phyloP scores from a whole-genome alignment of 257 asterid genomes.

The Handroanthus guayacan region DNA sequence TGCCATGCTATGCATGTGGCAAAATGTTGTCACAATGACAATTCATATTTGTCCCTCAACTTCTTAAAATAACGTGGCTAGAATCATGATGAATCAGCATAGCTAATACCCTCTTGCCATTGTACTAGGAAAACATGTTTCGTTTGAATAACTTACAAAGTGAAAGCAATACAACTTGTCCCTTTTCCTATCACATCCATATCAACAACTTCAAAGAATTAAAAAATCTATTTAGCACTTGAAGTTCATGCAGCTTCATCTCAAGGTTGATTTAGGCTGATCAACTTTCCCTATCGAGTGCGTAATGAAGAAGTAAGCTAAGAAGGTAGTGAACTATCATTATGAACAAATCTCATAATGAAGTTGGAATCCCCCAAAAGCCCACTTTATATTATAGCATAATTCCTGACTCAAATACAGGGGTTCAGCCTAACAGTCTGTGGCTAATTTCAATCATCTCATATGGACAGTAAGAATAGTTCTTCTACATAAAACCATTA shows the following conservation, averaged over 20 bases:
- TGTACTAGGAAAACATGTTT: not conserved
- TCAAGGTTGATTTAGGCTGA: not conserved
- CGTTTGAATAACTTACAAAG: not conserved
- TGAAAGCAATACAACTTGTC: not conserved
- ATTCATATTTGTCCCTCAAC: not conserved
- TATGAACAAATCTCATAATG: not conserved
- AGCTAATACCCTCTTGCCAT: not conserved
- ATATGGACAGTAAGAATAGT: not conserved
- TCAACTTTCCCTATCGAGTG: not conserved
- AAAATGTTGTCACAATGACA: not conserved
- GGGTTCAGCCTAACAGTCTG: not conserved
- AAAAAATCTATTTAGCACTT: not conserved
- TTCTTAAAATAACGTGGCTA: not conserved
- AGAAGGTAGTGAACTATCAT: not conserved
- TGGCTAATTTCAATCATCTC: too few relatives aligned
- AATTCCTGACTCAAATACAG: not conserved
- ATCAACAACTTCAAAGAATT: not conserved
- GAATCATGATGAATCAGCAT: not conserved
- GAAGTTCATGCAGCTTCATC: slow-evolving; percentile 18
- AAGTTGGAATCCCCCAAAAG: not conserved
- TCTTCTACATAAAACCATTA: not conserved
- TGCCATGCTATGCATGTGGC: not conserved
- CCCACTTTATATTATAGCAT: not conserved
- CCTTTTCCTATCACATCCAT: not conserved
- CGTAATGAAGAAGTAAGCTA: not conserved